Base-by-base conservation (phyloP, 2,329 filamentous ascomycete species). In the Westerdykella sp. region DNA sequence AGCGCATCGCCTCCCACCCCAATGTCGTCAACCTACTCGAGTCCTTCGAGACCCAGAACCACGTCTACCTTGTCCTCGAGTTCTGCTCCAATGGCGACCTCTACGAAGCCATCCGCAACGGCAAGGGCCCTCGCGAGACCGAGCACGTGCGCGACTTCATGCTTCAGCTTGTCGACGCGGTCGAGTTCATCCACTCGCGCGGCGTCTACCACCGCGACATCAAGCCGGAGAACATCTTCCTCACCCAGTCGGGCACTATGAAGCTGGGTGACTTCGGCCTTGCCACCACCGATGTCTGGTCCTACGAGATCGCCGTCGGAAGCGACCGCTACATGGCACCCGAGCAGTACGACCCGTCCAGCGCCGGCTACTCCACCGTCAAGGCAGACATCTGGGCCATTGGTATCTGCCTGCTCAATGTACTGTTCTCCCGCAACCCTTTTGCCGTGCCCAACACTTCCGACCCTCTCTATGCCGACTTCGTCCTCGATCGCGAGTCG, bases 271-370 rank as follows among this genome's bases (percentile, higher is more conserved):
- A 98, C 69, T 95, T 97, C 65, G 93, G 93, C 42, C 76, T 98
- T 50, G 90, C 90, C 40, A 96, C 91, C 10, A 86, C 82, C 6
- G 88, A 95, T 48, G 76, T 82, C 56, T 95, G 88, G 89, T 94
- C 87, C 18, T 85, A 85, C 58, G 93, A 98, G 73, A 84, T 85
- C 50, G 93, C 87, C 49, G 93, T 98, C 37, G 93, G 93, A 53
- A 97, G 93, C 65, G 93, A 98, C 65, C 88, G 93, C 43, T 98
- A 98, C 73, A 98, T 98, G 93, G 90, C 93, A 43, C 93, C 93
- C 5, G 93, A 98, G 70, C 93, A 98, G 69, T 97, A 93, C 60
- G 91, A 97, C 66, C 89, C 90, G 41, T 81, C 83, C 54, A 84
- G 83, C 49, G 81, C 79, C 50, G 93, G 93, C 46, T 98, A 98